Base-by-base conservation (phyloP, 192 early-diverging fungal genomes). In the Allomyces javanicus region DNA sequence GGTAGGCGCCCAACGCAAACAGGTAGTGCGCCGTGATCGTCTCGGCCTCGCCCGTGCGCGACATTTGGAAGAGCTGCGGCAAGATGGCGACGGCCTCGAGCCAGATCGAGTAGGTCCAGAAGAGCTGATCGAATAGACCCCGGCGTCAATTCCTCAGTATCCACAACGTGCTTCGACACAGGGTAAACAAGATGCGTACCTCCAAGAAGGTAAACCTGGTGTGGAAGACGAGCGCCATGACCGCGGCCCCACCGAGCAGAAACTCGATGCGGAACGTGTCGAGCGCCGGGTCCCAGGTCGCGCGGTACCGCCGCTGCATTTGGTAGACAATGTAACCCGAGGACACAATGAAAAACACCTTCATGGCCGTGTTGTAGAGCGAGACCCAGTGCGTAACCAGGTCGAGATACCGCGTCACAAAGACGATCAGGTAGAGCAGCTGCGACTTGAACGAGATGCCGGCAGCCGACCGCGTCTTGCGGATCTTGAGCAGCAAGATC, bases 1-100 rank as follows among this genome's bases (percentile, higher is more conserved):
- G 86, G 73, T 94, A 95, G 11, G 85, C 90, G 10, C 96, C 96
- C 61, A 99, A 72, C 4, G 94, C 92, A 82, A 99, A 99, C 61
- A 99, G 76, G 74, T 99, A 99, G 75, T 99, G 96, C 12, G 93
- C 90, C 10, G 94, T 99, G 74, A 99, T 97, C n/a, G 92, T 96
- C 74, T 99, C 94, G 12, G 94, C 94, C 75, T 97, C 94, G 26
- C 94, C 93, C 2, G 94, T 97, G 64, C 92, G 86, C n/a, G 87
- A 84, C 69, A 99, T 79, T 79, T 95, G 93, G 79, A 96, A 96
- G 17, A 99, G 82, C 70, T 99, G 96, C 26, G 96, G 96, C 65
- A 99, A 75, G 73, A 99, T 99, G 6, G 96, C 96, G 0, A 95
- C 90, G 7, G 94, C 78, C 73, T 99, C 96, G 67, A 99, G 79